Evolutionary conservation across 106 monocot genomes (phyloP).

Genomic region (Acorus calamus): DNA sequence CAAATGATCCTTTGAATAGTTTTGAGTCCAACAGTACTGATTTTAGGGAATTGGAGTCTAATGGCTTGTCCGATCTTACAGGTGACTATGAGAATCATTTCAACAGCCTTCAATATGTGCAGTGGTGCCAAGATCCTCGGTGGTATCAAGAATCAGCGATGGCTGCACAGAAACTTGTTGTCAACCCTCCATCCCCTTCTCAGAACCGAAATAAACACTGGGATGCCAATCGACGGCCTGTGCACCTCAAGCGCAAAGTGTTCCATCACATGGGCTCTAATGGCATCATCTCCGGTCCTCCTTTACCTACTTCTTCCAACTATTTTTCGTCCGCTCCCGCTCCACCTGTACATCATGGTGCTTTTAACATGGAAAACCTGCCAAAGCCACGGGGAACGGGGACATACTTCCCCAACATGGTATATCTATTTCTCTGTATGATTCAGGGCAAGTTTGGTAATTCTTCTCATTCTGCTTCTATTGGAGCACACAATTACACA

Average conservation of each 20-base stretch:
- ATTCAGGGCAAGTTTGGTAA: too few relatives aligned
- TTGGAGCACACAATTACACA: too few relatives aligned
- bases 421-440: constrained; percentile 13
- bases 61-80: constrained; percentile 30
- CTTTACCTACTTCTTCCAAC: constrained; percentile 23
- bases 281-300: constrained; percentile 27
- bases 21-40: neutral
- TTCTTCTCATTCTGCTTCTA: too few relatives aligned
- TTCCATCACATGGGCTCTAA: constrained; percentile 26
- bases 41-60: constrained; percentile 1
- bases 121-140: neutral
- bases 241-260: neutral
- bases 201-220: constrained; percentile 18
- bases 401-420: constrained; percentile 69
- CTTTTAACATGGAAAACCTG: constrained; percentile 33
- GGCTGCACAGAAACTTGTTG: neutral
- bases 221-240: constrained; percentile 13
- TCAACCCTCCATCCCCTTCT: constrained; percentile 15
- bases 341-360: constrained; percentile 14
- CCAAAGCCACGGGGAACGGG: constrained; percentile 56
- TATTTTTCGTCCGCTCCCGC: constrained; percentile 15
- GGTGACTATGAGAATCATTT: constrained; percentile 32
- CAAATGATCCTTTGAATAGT: neutral
- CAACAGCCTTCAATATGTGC: constrained; percentile 43
- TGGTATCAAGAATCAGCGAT: constrained; percentile 16